These are phyloP conservation scores for Pterocarpus macrocarpus DNA, from an alignment of 306 rosid species.

Conservation along the genomic window DNA sequence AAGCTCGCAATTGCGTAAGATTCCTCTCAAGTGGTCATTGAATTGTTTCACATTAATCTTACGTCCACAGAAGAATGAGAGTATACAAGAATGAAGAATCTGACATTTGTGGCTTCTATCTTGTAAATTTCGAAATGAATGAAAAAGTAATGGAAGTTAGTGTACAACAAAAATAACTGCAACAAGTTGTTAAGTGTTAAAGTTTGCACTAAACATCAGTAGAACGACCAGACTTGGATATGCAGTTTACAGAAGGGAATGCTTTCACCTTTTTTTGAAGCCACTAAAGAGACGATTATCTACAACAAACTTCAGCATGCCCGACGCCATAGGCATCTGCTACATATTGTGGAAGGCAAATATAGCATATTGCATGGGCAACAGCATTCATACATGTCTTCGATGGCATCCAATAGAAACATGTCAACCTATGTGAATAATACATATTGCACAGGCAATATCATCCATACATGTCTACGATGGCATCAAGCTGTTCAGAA, in stretches of 20 bases:
- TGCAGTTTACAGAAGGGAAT: background rate
- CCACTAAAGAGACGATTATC: background rate
- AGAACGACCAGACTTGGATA: background rate
- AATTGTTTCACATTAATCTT: constrained; percentile 16
- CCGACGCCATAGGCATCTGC: constrained; percentile 3
- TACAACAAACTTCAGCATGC: constrained; percentile 23
- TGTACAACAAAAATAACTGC: constrained; percentile 14
- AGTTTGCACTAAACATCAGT: constrained; percentile 19
- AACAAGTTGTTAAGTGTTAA: background rate
- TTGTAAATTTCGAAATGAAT: background rate
- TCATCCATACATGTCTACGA: background rate
- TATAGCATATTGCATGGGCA: background rate
- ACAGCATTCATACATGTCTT: background rate
- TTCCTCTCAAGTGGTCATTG: background rate
- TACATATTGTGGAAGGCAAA: background rate
- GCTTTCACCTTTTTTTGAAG: background rate
- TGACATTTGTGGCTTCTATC: constrained; percentile 7
- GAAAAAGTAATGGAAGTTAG: constrained; percentile 15
- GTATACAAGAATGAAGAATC: background rate
- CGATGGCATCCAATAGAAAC: background rate
- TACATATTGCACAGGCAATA: constrained; percentile 9
- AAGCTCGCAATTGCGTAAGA: constrained; percentile 14
- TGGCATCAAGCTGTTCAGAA: background rate
- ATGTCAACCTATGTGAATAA: background rate
- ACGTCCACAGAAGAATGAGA: too few species aligned